phyloP scores from a whole-genome alignment of 2,329 filamentous ascomycete genomes.

The Lecanoromycetidae sp. region DNA sequence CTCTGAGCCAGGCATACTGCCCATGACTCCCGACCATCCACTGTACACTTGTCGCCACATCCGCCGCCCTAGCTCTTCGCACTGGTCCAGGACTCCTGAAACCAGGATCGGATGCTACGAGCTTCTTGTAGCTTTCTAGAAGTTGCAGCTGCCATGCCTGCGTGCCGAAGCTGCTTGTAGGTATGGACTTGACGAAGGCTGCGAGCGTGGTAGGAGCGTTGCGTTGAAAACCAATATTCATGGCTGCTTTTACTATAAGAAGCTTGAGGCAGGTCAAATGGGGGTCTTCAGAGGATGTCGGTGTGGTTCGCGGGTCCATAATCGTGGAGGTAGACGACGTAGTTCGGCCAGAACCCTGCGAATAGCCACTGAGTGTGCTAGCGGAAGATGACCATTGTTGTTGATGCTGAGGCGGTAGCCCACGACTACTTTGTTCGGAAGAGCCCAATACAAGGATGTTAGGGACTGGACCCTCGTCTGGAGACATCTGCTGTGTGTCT shows the following conservation, averaged over 20 bases:
- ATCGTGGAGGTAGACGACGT: slow-evolving; percentile 32
- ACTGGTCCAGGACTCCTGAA: slow-evolving; percentile 38
- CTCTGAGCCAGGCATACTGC: slow-evolving; percentile 67
- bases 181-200: slow-evolving; percentile 63
- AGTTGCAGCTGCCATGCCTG: slow-evolving; percentile 57
- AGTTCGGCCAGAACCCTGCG: slow-evolving; percentile 42
- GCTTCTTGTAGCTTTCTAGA: slow-evolving; percentile 66
- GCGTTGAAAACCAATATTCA: slow-evolving; percentile 69
- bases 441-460: slow-evolving; percentile 83
- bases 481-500: slow-evolving; percentile 74
- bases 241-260: slow-evolving; percentile 70
- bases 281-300: slow-evolving; percentile 47
- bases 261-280: slow-evolving; percentile 68
- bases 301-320: slow-evolving; percentile 37
- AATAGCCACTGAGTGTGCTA: slow-evolving; percentile 60
- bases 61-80: slow-evolving; percentile 43
- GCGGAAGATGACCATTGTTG: slow-evolving; percentile 54
- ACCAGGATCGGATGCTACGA: slow-evolving; percentile 61
- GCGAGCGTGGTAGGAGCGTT: slow-evolving; percentile 41
- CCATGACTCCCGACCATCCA: slow-evolving; percentile 56
- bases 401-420: slow-evolving; percentile 30
- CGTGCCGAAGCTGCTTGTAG: slow-evolving; percentile 65
- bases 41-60: slow-evolving; percentile 67
- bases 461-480: slow-evolving; percentile 65
- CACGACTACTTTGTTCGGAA: slow-evolving; percentile 42